phyloP scores from a whole-genome alignment of 1,284 basidiomycete genomes.

The Malassezia pachydermatis region DNA sequence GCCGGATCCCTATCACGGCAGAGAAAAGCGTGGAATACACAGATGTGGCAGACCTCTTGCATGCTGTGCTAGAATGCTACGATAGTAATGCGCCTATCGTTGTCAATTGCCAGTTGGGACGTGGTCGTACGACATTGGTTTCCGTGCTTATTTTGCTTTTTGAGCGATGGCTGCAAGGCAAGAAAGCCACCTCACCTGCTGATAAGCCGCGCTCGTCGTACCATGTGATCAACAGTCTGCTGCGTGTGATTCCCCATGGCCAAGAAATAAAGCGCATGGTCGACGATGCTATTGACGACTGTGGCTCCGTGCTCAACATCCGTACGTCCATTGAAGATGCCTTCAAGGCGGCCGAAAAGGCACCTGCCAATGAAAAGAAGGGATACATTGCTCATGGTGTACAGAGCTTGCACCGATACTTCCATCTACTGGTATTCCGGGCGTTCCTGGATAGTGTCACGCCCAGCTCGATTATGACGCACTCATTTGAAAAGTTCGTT shows the following conservation, averaged over 20 bases:
- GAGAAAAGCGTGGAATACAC: constrained; percentile 51
- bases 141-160: constrained; percentile 70
- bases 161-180: constrained; percentile 9
- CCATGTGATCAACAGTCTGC: constrained; percentile 63
- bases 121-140: constrained; percentile 82
- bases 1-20: constrained; percentile 77
- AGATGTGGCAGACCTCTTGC: constrained; percentile 56
- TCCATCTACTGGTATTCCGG: constrained; percentile 84
- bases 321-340: constrained; percentile 79
- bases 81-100: constrained; percentile 67
- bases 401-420: constrained; percentile 55
- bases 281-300: constrained; percentile 82
- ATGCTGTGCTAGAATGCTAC: constrained; percentile 67
- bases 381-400: constrained; percentile 49
- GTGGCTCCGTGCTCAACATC: constrained; percentile 64
- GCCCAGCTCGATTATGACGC: constrained; percentile 54
- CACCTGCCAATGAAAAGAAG: constrained; percentile 65
- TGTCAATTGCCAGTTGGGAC: constrained; percentile 89
- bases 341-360: constrained; percentile 62
- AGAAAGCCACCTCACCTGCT: background rate
- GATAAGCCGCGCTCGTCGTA: constrained; percentile 23
- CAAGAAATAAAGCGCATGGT: constrained; percentile 74
- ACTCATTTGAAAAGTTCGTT: constrained; percentile 41
- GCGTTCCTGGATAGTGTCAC: constrained; percentile 78
- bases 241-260: constrained; percentile 85